phyloP scores from a whole-genome alignment of 129 eudicot species.

The Saussurea involucrata region DNA sequence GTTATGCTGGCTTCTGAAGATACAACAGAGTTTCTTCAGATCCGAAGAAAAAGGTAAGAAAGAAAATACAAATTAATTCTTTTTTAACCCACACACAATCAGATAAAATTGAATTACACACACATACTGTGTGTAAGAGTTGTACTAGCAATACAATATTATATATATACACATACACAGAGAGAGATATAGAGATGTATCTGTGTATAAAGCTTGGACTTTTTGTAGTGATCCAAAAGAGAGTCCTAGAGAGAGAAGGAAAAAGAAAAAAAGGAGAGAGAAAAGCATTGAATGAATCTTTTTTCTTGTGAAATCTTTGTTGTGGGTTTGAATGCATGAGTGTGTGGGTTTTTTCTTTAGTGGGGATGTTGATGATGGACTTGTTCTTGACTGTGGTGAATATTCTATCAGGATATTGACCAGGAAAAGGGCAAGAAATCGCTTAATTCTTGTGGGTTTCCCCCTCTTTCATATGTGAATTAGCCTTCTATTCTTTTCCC shows the following conservation, averaged over 20 bases:
- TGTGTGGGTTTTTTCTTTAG: conserved; percentile 8
- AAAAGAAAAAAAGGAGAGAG: conserved; percentile 27
- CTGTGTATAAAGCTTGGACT: conserved; percentile 52
- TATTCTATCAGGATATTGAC: conserved; percentile 27
- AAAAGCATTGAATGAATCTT: conserved; percentile 31
- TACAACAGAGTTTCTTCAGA: conserved; percentile 81
- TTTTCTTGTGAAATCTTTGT: conserved; percentile 40
- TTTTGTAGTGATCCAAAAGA: conserved; percentile 60
- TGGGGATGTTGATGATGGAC: conserved; percentile 33
- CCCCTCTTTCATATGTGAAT: conserved; percentile 7
- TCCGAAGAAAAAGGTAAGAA: conserved; percentile 83
- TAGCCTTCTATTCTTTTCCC: neutral
- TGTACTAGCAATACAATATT: conserved; percentile 9
- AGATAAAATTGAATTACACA: conserved; percentile 21
- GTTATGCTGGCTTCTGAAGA: conserved; percentile 65
- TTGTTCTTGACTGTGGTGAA: conserved; percentile 38
- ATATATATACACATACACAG: neutral
- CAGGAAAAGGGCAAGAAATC: neutral
- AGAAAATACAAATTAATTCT: neutral
- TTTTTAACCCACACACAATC: conserved; percentile 14
- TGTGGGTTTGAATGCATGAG: conserved; percentile 43
- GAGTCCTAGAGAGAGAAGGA: conserved; percentile 26
- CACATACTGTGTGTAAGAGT: conserved; percentile 32
- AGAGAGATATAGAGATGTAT: conserved; percentile 5
- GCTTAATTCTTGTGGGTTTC: conserved; percentile 15